Evolutionary conservation across 257 asterid species (phyloP).

Genomic region (Plantago major): DNA sequence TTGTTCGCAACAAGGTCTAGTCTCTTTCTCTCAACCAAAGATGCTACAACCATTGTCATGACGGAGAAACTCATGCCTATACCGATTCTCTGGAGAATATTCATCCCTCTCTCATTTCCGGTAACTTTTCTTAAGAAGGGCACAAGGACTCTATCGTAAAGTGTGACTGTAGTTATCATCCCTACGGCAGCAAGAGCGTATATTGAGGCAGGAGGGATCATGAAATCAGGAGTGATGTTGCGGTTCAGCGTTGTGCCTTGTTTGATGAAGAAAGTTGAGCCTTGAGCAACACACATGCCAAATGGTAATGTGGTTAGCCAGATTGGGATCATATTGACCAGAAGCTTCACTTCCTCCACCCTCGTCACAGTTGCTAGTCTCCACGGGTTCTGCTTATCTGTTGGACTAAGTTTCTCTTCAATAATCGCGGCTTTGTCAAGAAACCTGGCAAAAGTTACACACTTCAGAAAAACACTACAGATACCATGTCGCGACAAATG

Average conservation of each 20-base stretch:
- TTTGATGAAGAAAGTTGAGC: conserved; percentile 70
- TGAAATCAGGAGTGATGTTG: conserved; percentile 29
- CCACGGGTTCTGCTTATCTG: conserved; percentile 47
- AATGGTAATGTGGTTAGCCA: conserved; percentile 73
- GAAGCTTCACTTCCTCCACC: conserved; percentile 66
- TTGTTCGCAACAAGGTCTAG: conserved; percentile 26
- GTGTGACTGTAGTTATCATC: conserved; percentile 50
- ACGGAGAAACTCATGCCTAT: conserved; percentile 62
- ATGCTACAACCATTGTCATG: conserved; percentile 54
- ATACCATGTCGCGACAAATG: not conserved
- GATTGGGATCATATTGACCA: conserved; percentile 62
- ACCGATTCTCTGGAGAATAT: conserved; percentile 68
- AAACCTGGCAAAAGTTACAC: conserved; percentile 36
- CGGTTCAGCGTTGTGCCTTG: conserved; percentile 54
- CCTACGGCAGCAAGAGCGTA: conserved; percentile 66
- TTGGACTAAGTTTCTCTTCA: conserved; percentile 26
- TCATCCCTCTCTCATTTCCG: conserved; percentile 61
- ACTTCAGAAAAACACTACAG: conserved; percentile 11
- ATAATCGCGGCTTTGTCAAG: conserved; percentile 81
- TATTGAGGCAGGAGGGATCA: conserved; percentile 65
- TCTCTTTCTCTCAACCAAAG: conserved; percentile 56
- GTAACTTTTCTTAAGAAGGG: conserved; percentile 51
- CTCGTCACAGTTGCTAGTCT: conserved; percentile 47
- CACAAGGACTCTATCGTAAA: conserved; percentile 62
- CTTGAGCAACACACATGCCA: conserved; percentile 67